Base-by-base conservation (phyloP, 441 rosid genomes). In the Pelargonium fulgidum region DNA sequence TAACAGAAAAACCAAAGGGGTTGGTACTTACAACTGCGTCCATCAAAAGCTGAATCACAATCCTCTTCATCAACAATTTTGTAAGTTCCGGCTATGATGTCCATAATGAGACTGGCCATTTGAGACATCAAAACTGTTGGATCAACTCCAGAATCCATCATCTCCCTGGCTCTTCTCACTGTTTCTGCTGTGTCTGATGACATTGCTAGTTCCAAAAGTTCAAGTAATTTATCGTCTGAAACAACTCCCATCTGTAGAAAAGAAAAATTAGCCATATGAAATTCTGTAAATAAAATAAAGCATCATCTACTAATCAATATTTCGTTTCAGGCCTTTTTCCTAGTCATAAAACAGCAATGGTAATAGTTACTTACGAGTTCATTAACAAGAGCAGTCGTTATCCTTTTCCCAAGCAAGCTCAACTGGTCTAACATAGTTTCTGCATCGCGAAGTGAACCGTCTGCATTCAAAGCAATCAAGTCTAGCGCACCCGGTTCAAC, bases 361-460 rank as follows among this genome's bases (percentile, higher is more conserved):
- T 65, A 13, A 54, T 73, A 44, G 73, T 62, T 65, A 85, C 98
- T 92, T 73, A 94, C 99, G 67, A 94, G 96, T 82, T 94, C 99
- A 73, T 92, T 92, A 13, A 92, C 97, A 70, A 94, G 87, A 67
- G 88, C 79, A 48, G 89, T 72, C 13, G 97, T 92, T 74, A 94
- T 91, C 73, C 82, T 85, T 80, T 91, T 91, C 67, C 99, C 99
- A 36, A 94, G 80, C 80, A 94, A 82, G 80, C 96, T 91, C 80
- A 94, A 74, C 81, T 94, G 99, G 76, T 94, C 99, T 71, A 94
- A 77, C 96, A 94, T 89, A 47, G 95, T 90, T 81, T 94, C 99
- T 39, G 99, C 97, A 81, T 94, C 99, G 66, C 96, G 92, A 73
- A 94, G 96, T 16, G 99, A 94, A 61, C 99, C 99, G 75, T 91